Evolutionary conservation across 2,329 filamentous ascomycete species (phyloP), one percentile per base, ranked within the genome.

Genomic region (Juglanconis oblonga): DNA sequence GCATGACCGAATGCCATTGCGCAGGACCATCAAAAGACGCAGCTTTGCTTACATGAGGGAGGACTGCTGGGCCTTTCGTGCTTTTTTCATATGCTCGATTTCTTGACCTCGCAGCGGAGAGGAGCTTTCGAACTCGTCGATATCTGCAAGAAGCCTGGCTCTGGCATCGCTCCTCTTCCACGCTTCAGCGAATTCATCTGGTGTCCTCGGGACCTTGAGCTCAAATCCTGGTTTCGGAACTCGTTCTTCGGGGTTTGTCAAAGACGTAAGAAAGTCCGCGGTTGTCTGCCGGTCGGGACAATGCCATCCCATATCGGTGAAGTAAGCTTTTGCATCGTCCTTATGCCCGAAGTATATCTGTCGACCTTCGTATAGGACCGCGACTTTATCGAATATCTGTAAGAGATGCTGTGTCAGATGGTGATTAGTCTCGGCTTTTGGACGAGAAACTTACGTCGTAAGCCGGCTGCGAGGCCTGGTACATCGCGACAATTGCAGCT

Each of bases 301-400:
- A 38, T 81, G 70, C 80, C 85, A 93, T 45, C 90, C 90, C 72
- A 89, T 84, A 11, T 81, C 74, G 66, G 86, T 83, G 62, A 93
- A 92, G 72, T 86, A 92, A 0, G 70, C 70, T 66, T 81, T 86
- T 0, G 89, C 90, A 2, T 77, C 70, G 5, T 67, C 69, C 0
- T 85, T 82, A 0, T 83, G 82, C 0, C 90, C 91, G 64, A 88
- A 93, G 75, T 86, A 94, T 63, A 93, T 93, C 68, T 93, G 84
- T 0, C 87, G 81, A 1, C 90, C 91, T 68, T 92, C 87, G 67
- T 93, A 92, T 0, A 93, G 76, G 0, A 94, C 87, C 0, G 86
- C 80, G 0, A 84, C 85, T 70, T 92, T 92, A 74, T 94, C 89
- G 66, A 94, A 93, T 24, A 24, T 24, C 24, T 24, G 24, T 24